Evolutionary conservation across 2,329 filamentous ascomycete species (phyloP).

Genomic region (Graphilbum fragrans): DNA sequence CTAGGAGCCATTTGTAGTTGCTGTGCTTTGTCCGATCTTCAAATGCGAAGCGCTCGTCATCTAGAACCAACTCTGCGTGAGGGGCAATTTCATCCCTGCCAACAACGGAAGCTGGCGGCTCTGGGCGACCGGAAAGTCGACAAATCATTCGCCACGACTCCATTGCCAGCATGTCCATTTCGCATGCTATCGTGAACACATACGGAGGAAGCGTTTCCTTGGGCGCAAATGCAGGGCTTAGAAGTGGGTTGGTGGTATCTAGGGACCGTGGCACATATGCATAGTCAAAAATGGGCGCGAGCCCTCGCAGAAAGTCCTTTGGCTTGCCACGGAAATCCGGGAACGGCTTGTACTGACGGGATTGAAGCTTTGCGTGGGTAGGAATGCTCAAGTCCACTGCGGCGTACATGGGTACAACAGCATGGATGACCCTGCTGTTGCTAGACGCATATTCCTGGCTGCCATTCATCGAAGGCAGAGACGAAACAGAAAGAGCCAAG

Average conservation of each 20-base stretch:
- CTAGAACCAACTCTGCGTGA: conserved; percentile 10
- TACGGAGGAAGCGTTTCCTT: conserved; percentile 24
- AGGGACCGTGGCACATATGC: conserved; percentile 23
- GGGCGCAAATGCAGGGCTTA: conserved; percentile 24
- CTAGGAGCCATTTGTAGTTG: conserved; percentile 26
- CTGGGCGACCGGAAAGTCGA: conserved; percentile 18
- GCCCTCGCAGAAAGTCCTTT: conserved; percentile 14
- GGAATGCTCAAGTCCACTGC: conserved; percentile 25
- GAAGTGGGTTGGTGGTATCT: conserved; percentile 22
- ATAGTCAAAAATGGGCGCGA: conserved; percentile 26
- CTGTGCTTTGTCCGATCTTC: conserved; percentile 14
- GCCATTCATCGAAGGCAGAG: conserved; percentile 21
- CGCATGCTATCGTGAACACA: conserved; percentile 29
- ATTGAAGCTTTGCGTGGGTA: conserved; percentile 15
- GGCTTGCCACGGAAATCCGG: conserved; percentile 14
- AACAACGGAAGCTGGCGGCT: conserved; percentile 14
- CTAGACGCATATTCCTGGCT: too few species aligned
- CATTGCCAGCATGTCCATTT: conserved; percentile 32
- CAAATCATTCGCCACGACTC: conserved; percentile 27
- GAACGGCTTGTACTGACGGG: conserved; percentile 24
- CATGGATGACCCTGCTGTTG: too few species aligned
- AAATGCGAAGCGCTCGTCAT: conserved; percentile 24
- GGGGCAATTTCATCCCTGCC: conserved; percentile 14
- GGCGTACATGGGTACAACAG: conserved; percentile 30
- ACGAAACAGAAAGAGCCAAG: conserved; percentile 27